phyloP scores from a whole-genome alignment of 805 yeast genomes.

The Sugiyamaella boreocaroliniensis region DNA sequence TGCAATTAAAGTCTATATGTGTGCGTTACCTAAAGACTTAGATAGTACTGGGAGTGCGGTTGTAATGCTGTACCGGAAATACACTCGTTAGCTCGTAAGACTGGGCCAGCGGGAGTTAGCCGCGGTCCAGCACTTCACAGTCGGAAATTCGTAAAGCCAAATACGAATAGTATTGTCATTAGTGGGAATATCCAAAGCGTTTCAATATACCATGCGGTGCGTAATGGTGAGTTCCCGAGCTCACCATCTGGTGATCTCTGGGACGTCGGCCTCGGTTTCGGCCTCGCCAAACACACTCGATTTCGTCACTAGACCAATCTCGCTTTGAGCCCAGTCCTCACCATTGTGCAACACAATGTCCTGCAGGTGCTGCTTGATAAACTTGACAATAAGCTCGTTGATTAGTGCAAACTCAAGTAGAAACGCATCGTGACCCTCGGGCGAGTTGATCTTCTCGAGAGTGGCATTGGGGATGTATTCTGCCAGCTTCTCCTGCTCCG shows the following conservation, averaged over 20 bases:
- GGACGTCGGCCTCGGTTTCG: slow-evolving; percentile 42
- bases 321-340: slow-evolving; percentile 40
- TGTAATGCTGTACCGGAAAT: too few species aligned
- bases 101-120: too few species aligned
- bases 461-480: slow-evolving; percentile 61
- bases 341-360: slow-evolving; percentile 48
- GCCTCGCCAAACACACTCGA: slow-evolving; percentile 84
- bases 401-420: slow-evolving; percentile 80
- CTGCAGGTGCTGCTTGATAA: slow-evolving; percentile 51
- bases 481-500: slow-evolving; percentile 85
- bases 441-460: slow-evolving; percentile 71
- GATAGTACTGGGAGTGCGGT: too few species aligned
- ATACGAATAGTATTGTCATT: too few species aligned
- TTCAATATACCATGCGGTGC: too few species aligned
- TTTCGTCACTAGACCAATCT: slow-evolving; percentile 29
- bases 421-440: slow-evolving; percentile 98
- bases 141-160: too few species aligned
- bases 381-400: slow-evolving; percentile 60
- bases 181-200: too few species aligned
- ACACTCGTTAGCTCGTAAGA: too few species aligned
- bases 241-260: slow-evolving; percentile 85
- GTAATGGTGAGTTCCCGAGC: too few species aligned
- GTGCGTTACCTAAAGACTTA: too few species aligned
- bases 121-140: too few species aligned
- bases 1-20: too few species aligned